phyloP scores from a whole-genome alignment of 495 filamentous ascomycete genomes.

The Saxophila tyrrhenica region DNA sequence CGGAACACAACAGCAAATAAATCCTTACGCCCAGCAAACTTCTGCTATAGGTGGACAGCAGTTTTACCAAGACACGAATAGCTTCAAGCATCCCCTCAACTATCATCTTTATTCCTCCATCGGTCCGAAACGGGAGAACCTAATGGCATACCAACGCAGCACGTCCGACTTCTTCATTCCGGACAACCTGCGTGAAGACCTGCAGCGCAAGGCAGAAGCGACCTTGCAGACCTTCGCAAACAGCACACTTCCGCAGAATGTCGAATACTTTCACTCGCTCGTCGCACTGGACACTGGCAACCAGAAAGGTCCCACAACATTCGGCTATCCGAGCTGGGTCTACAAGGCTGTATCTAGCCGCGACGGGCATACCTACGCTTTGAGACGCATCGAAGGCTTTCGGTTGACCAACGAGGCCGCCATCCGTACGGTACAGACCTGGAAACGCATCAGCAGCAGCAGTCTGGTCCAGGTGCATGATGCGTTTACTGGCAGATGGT shows the following conservation, averaged over 20 bases:
- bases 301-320: constrained; percentile 60
- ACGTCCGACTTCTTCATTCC: constrained; percentile 86
- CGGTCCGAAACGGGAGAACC: constrained; percentile 67
- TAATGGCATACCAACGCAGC: constrained; percentile 69
- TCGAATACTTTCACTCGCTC: constrained; percentile 83
- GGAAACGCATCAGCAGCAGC: constrained; percentile 75
- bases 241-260: constrained; percentile 55
- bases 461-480: constrained; percentile 81
- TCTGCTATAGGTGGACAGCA: constrained; percentile 37
- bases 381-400: constrained; percentile 75
- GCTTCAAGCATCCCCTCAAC: constrained; percentile 62
- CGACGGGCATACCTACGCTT: constrained; percentile 71
- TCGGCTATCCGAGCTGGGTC: constrained; percentile 81
- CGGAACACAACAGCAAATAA: constrained; percentile 39
- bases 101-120: constrained; percentile 89
- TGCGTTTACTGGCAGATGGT: constrained; percentile 83
- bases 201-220: constrained; percentile 81
- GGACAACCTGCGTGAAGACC: constrained; percentile 69
- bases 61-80: constrained; percentile 45
- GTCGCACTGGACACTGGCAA: constrained; percentile 78
- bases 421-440: constrained; percentile 74
- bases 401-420: constrained; percentile 80
- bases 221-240: constrained; percentile 73
- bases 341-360: constrained; percentile 89
- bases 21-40: constrained; percentile 56